A percentile compares a stretch with the other conserved stretches of the same genome.
Conservation (phyloP, 805 yeast genomes). For the Metschnikowia henanensis region DNA sequence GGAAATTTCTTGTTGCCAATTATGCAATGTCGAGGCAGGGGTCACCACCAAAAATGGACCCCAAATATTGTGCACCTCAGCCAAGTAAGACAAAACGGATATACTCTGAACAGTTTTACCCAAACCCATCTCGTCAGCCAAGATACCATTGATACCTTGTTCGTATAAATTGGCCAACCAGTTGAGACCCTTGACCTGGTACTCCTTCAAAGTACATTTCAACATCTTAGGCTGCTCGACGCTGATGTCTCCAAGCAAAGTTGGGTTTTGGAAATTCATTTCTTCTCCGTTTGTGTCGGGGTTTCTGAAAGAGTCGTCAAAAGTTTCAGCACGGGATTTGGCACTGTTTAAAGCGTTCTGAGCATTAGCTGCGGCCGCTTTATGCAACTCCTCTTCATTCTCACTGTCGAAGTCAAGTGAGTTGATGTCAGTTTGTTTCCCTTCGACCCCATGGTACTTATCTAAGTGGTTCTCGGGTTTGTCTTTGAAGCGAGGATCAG, state of each 20-base stretch:
- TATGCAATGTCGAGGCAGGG: constrained; percentile 96
- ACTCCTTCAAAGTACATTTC: constrained; percentile 92
- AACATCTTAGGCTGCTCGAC: constrained; percentile 85
- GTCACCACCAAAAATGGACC: constrained; percentile 97
- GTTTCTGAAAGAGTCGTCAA: constrained; percentile 53
- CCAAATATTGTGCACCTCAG: constrained; percentile 98
- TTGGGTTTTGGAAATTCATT: constrained; percentile 96
- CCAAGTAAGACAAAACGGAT: constrained; percentile 91
- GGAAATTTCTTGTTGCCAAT: constrained; percentile 97
- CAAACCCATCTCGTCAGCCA: constrained; percentile 98
- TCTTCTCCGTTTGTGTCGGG: constrained; percentile 75
- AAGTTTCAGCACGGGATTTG: constrained; percentile 71
- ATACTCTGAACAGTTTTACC: constrained; percentile 98
- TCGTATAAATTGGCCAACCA: constrained; percentile 97
- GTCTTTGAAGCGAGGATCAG: constrained; percentile 34
- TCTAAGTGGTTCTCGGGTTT: constrained; percentile 24
- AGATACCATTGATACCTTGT: constrained; percentile 96
- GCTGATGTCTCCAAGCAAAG: constrained; percentile 82
- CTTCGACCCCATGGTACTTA: constrained; percentile 36
- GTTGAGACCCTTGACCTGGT: constrained; percentile 93
- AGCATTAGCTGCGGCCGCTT: constrained; percentile 92
- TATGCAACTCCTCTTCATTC: constrained; percentile 74
- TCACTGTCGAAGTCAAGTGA: constrained; percentile 84
- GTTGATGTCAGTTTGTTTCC: constrained; percentile 50
- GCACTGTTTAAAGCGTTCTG: constrained; percentile 82